Conservation (phyloP, 371 early-diverging fungal species). For the Lichtheimia ornata region DNA sequence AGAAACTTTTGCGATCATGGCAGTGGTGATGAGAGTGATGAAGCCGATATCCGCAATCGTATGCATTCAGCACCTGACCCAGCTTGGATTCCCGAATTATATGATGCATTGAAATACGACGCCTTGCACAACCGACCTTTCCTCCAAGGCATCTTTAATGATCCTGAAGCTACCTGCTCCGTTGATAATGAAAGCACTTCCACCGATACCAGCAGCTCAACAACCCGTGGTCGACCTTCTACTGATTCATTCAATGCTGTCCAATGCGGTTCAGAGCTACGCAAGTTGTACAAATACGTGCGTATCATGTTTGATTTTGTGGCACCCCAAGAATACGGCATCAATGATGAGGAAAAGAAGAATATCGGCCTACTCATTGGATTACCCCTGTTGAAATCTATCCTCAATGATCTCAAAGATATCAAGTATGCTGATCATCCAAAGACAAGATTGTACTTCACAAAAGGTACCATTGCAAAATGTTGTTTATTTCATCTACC, state of each 20-base stretch:
- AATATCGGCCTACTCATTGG: slow-evolving; percentile 86
- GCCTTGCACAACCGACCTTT: slow-evolving; percentile 91
- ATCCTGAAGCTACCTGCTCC: slow-evolving; percentile 19
- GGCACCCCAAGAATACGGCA: slow-evolving; percentile 92
- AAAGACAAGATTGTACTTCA: slow-evolving; percentile 90
- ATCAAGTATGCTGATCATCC: slow-evolving; percentile 58
- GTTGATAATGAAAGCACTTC: slow-evolving; percentile 12
- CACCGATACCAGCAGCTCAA: slow-evolving; percentile 9
- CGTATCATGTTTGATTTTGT: slow-evolving; percentile 91
- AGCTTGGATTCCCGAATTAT: slow-evolving; percentile 89
- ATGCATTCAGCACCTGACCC: slow-evolving; percentile 56
- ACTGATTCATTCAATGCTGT: slow-evolving; percentile 11
- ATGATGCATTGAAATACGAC: slow-evolving; percentile 95
- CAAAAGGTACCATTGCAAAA: slow-evolving; percentile 68
- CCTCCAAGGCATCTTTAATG: slow-evolving; percentile 68
- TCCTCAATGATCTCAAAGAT: slow-evolving; percentile 77
- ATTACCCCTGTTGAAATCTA: slow-evolving; percentile 73
- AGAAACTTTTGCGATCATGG: slow-evolving; percentile 80
- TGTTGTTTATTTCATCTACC: background rate
- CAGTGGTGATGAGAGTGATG: slow-evolving; percentile 38
- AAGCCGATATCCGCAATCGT: slow-evolving; percentile 27
- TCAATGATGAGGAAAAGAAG: slow-evolving; percentile 78
- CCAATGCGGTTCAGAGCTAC: slow-evolving; percentile 35
- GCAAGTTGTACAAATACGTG: slow-evolving; percentile 78
- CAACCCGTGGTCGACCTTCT: slow-evolving; percentile 7